A percentile compares a stretch with the other conserved stretches of the same genome.
Conservation (phyloP, 495 filamentous ascomycete genomes). For the Penicillium simplicissimum region DNA sequence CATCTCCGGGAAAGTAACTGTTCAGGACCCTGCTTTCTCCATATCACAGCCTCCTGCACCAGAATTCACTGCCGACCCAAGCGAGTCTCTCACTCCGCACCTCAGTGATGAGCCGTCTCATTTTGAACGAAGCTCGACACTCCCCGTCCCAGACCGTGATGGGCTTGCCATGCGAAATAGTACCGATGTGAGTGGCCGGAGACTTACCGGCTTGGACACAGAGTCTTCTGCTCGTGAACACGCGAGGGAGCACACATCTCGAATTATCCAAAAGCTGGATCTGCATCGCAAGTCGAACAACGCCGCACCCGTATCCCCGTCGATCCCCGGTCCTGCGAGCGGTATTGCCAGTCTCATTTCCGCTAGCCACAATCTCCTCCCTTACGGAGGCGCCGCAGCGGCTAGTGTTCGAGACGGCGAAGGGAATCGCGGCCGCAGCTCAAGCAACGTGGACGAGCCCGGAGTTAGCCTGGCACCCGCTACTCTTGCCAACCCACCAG, state of each 20-base stretch:
- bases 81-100: slow-evolving; percentile 66
- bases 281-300: slow-evolving; percentile 77
- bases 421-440: slow-evolving; percentile 33
- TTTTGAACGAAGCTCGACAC: slow-evolving; percentile 61
- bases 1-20: slow-evolving; percentile 53
- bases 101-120: slow-evolving; percentile 53
- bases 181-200: slow-evolving; percentile 64
- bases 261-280: slow-evolving; percentile 91
- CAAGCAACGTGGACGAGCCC: slow-evolving; percentile 42
- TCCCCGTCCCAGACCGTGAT: slow-evolving; percentile 69
- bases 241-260: slow-evolving; percentile 70
- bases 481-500: slow-evolving; percentile 82
- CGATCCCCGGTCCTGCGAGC: slow-evolving; percentile 48
- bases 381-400: slow-evolving; percentile 50
- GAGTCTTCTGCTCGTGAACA: slow-evolving; percentile 66
- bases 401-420: slow-evolving; percentile 34
- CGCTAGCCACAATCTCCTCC: slow-evolving; percentile 77
- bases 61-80: slow-evolving; percentile 78
- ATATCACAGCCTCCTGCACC: slow-evolving; percentile 86
- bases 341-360: slow-evolving; percentile 89
- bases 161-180: slow-evolving; percentile 59
- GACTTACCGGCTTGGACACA: slow-evolving; percentile 48
- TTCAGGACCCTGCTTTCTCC: slow-evolving; percentile 82
- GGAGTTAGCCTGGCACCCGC: slow-evolving; percentile 73
- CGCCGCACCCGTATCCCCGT: slow-evolving; percentile 37